These are phyloP conservation scores for Calycina herbarum DNA, from an alignment of 2,329 filamentous ascomycete genomes.

Conservation along the genomic window DNA sequence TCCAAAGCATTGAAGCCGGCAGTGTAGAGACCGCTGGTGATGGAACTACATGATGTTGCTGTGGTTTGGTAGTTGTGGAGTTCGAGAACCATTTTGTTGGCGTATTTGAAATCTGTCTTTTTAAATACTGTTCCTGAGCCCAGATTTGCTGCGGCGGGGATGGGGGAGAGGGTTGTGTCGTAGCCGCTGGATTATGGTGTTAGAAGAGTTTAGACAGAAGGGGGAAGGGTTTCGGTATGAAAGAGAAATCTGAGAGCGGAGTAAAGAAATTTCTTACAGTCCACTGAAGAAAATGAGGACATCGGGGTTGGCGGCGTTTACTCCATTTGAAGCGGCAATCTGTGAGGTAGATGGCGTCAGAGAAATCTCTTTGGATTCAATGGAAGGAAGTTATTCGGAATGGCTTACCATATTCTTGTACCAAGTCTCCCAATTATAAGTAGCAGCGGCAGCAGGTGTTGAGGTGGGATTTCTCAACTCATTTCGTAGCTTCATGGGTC, in stretches of 20 bases:
- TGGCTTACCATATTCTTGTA: slow-evolving; percentile 43
- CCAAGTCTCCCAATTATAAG: slow-evolving; percentile 47
- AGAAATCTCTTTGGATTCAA: not conserved
- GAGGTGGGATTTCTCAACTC: slow-evolving; percentile 21
- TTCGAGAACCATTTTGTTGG: slow-evolving; percentile 47
- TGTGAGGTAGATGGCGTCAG: not conserved
- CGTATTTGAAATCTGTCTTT: slow-evolving; percentile 39
- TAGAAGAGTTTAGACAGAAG: not conserved
- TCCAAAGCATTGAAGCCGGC: slow-evolving; percentile 46
- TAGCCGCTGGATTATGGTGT: slow-evolving; percentile 33
- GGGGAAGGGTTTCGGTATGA: not conserved
- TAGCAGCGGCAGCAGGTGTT: slow-evolving; percentile 12
- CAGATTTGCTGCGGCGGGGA: slow-evolving; percentile 39
- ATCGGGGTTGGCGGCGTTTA: slow-evolving; percentile 28
- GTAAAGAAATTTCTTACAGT: slow-evolving; percentile 22
- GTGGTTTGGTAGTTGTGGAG: slow-evolving; percentile 48
- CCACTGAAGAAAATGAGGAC: slow-evolving; percentile 48
- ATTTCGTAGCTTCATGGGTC: not conserved
- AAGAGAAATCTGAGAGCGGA: too few relatives aligned
- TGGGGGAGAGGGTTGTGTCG: slow-evolving; percentile 42
- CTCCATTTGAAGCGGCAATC: slow-evolving; percentile 5
- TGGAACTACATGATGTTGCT: slow-evolving; percentile 40
- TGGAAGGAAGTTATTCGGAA: slow-evolving; percentile 29
- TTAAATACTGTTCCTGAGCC: slow-evolving; percentile 35
- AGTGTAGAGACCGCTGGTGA: slow-evolving; percentile 40